These are phyloP conservation scores for Eutrema japonicum DNA, from an alignment of 345 rosid species.

Conservation along the genomic window DNA sequence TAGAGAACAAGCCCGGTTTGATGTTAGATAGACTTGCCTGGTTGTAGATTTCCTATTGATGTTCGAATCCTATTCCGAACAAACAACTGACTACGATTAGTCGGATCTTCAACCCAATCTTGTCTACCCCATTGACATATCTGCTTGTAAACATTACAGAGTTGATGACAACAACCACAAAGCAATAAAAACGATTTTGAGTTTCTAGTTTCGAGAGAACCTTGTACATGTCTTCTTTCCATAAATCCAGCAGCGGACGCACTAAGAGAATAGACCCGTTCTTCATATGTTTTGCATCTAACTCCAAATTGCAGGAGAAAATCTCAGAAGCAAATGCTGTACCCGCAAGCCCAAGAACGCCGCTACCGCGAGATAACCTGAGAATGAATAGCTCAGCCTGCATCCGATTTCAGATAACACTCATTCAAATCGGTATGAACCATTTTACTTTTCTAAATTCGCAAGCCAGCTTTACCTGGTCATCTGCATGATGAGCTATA, in stretches of 20 bases:
- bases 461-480: conserved; percentile 58
- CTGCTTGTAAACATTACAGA: conserved; percentile 44
- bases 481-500: conserved; percentile 93
- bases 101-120: conserved; percentile 92
- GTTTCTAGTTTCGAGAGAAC: conserved; percentile 42
- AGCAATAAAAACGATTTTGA: neutral
- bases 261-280: conserved; percentile 64
- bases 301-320: conserved; percentile 48
- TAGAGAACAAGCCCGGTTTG: neutral
- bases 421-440: conserved; percentile 8
- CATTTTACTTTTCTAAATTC: neutral
- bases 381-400: conserved; percentile 93
- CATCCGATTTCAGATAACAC: conserved; percentile 44
- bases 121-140: conserved; percentile 58
- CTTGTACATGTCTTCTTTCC: conserved; percentile 85
- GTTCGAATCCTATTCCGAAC: conserved; percentile 85
- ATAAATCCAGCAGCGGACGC: conserved; percentile 74
- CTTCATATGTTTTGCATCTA: conserved; percentile 43
- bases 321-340: conserved; percentile 80
- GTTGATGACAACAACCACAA: conserved; percentile 8
- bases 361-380: conserved; percentile 86
- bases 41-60: conserved; percentile 60
- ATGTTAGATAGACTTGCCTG: conserved; percentile 55
- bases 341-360: conserved; percentile 96
- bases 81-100: conserved; percentile 70